Percentiles rank a stretch among this genome's conserved stretches.
phyloP scores from a whole-genome alignment of 2,329 filamentous ascomycete genomes.

The Aureobasidium sp. region DNA sequence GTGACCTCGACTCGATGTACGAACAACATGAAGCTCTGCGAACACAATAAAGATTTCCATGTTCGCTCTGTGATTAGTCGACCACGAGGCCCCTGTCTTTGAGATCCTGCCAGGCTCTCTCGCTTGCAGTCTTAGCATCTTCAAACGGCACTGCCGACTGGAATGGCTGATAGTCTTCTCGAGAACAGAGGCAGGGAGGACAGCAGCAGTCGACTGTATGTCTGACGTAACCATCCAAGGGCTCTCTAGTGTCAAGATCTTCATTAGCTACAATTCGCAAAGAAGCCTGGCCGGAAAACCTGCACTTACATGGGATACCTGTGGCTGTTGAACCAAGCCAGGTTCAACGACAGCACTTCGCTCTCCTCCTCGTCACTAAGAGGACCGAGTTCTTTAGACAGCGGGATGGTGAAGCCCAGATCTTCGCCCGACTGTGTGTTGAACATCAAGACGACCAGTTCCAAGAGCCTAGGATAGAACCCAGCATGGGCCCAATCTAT shows the following conservation, averaged over 20 bases:
- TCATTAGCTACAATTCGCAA: background rate
- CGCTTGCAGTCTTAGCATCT: background rate
- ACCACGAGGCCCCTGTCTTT: background rate
- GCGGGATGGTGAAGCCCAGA: background rate
- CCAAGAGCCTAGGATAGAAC: constrained; percentile 18
- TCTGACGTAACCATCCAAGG: background rate
- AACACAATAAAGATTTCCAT: background rate
- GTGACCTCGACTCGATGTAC: too few species aligned
- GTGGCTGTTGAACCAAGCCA: background rate
- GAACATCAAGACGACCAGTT: background rate
- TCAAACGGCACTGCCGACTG: background rate
- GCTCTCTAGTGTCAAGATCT: background rate
- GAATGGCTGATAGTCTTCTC: too few species aligned
- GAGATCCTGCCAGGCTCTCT: background rate
- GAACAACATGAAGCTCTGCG: too few species aligned
- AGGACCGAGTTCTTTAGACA: background rate
- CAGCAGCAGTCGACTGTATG: background rate
- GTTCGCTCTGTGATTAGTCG: too few species aligned
- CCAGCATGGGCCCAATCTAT: constrained; percentile 19
- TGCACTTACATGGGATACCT: background rate
- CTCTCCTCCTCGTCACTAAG: background rate
- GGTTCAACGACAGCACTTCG: background rate
- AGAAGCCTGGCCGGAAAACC: background rate
- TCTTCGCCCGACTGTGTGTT: background rate
- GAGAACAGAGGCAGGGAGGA: background rate